Conservation (phyloP, 345 rosid species). For the Brassica napus region Da-Ae NC_063451.1:44159001-44159500, state of each 20-base stretch:
- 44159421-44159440: slow-evolving; percentile 53
- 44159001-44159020: slow-evolving; percentile 45
- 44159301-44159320: slow-evolving; percentile 85
- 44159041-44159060: slow-evolving; percentile 20
- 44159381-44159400: slow-evolving; percentile 30
- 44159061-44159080: not conserved
- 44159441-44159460: slow-evolving; percentile 52
- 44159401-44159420: slow-evolving; percentile 30
- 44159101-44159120: slow-evolving; percentile 24
- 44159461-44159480: slow-evolving; percentile 52
- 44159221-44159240: slow-evolving; percentile 36
- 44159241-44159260: slow-evolving; percentile 54
- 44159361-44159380: slow-evolving; percentile 46
- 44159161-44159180: slow-evolving; percentile 18
- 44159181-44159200: slow-evolving; percentile 29
- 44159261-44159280: slow-evolving; percentile 70
- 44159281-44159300: slow-evolving; percentile 71
- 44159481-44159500: slow-evolving; percentile 65
- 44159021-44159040: slow-evolving; percentile 22
- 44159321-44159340: slow-evolving; percentile 63
- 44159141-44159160: slow-evolving; percentile 52
- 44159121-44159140: slow-evolving; percentile 71
- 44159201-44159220: slow-evolving; percentile 19
- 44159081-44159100: slow-evolving; percentile 35
- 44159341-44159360: slow-evolving; percentile 67